phyloP scores from a whole-genome alignment of 2,329 filamentous ascomycete genomes.

The Pseudopyricularia cyperi region DNA sequence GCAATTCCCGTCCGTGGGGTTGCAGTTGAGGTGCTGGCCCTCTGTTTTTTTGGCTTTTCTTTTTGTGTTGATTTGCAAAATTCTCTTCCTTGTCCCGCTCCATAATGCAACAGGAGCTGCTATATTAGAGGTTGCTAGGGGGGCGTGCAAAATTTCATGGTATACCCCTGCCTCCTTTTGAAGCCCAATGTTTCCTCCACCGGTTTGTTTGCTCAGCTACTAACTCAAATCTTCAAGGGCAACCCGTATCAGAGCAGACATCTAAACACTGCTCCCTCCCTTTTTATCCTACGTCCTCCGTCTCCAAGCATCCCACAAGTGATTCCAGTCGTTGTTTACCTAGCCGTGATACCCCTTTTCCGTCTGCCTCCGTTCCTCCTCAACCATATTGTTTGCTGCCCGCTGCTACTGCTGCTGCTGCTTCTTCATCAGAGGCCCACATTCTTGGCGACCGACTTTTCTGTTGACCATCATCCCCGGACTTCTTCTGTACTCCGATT shows the following conservation, averaged over 20 bases:
- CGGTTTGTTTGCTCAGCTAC: background rate
- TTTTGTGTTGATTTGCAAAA: background rate
- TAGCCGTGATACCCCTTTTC: background rate
- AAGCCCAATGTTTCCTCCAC: background rate
- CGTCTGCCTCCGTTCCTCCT: background rate
- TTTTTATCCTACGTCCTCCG: background rate
- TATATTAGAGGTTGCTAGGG: constrained; percentile 4
- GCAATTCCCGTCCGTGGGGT: background rate
- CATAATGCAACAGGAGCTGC: background rate
- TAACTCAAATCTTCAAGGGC: background rate
- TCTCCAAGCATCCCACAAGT: background rate
- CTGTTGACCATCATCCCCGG: background rate
- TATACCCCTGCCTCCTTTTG: background rate
- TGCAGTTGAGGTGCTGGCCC: background rate
- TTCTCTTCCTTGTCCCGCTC: background rate
- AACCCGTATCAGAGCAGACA: background rate
- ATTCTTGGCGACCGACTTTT: background rate
- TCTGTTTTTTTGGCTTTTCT: background rate
- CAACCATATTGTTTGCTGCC: background rate
- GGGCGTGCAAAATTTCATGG: background rate
- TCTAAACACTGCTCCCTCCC: background rate
- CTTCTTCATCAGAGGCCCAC: background rate
- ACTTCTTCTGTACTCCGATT: background rate
- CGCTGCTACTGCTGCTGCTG: too few relatives aligned
- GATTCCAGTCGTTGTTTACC: background rate